A percentile compares a stretch with the other conserved stretches of the same genome.
Conservation (phyloP, 1,284 basidiomycete species). For the Porodaedalea pini region DNA sequence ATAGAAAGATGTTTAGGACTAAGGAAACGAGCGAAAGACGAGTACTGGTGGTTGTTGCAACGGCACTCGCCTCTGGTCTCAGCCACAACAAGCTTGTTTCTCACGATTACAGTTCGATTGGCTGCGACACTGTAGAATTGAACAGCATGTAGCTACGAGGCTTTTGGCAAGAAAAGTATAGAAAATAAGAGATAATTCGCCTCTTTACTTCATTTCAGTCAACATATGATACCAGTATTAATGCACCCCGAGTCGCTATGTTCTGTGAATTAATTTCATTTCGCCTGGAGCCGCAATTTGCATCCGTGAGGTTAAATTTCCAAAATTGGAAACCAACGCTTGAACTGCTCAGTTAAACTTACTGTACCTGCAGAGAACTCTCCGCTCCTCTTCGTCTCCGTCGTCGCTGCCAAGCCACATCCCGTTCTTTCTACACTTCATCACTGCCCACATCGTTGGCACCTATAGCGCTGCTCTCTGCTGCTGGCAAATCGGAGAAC, state of each 20-base stretch:
- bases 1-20: background rate
- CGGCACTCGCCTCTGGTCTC: background rate
- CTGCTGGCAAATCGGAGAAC: background rate
- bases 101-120: background rate
- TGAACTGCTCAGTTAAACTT: background rate
- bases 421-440: background rate
- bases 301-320: background rate
- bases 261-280: background rate
- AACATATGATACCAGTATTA: too few species aligned
- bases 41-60: slow-evolving; percentile 1
- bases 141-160: too few species aligned
- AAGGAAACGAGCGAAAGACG: slow-evolving; percentile 1
- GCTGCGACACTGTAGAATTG: too few species aligned
- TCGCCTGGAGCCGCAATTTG: background rate
- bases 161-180: too few species aligned
- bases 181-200: too few species aligned
- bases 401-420: background rate
- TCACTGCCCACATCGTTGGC: background rate
- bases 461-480: background rate
- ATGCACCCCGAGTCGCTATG: too few species aligned
- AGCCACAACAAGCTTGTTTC: background rate
- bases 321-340: background rate
- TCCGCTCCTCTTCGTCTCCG: background rate
- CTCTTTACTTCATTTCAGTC: too few species aligned
- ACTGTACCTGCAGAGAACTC: background rate